Base-by-base conservation (phyloP, 2,329 filamentous ascomycete genomes). In the Pleoardoris graminearum region DNA sequence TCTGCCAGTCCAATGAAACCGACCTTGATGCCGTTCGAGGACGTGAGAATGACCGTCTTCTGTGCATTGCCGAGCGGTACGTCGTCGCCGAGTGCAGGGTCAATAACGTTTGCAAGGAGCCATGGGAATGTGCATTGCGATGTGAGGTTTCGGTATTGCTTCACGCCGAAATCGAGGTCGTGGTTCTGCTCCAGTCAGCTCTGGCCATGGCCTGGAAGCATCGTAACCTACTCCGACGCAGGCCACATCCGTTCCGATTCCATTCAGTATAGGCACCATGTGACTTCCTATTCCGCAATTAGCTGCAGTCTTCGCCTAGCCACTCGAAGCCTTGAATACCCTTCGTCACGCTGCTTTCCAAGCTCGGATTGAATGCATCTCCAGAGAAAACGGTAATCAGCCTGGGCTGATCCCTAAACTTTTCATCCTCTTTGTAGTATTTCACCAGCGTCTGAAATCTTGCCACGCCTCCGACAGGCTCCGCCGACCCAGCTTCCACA, bases 311-410 rank as follows among this genome's bases (percentile, higher is more conserved):
- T 29, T 29, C 8, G 8, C 8, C 8, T 16, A 19, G 6, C 10
- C 8, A 7, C 32, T 12, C 21, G 8, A 22, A 42, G 52, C 30
- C 21, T 12, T 22, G 55, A 55, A 42, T 41, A 80, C 90, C 91
- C 76, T 96, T 96, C 2, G 91, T 96, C 29, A 96, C 86, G 16
- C 88, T 89, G 65, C 88, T 93, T 74, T 96, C 91, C 53, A 96
- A 76, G 63, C 89, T 93, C 0, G 92, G 91, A 69, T 96, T 96
- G 75, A 94, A 97, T 8, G 88, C 91, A 80, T 96, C 92, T 32
- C 91, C 91, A 2, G 91, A 96, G 74, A 96, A 97, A 61, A 96
- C 81, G 1, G 90, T 92, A 45, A 95, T 68, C 3, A 91, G 75
- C 33, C 82, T 77, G 1, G 90, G 78, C 68, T 90, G 86, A 16